Evolutionary conservation across 2,329 filamentous ascomycete genomes (phyloP).

Genomic region (Fusarium paranaense): DNA sequence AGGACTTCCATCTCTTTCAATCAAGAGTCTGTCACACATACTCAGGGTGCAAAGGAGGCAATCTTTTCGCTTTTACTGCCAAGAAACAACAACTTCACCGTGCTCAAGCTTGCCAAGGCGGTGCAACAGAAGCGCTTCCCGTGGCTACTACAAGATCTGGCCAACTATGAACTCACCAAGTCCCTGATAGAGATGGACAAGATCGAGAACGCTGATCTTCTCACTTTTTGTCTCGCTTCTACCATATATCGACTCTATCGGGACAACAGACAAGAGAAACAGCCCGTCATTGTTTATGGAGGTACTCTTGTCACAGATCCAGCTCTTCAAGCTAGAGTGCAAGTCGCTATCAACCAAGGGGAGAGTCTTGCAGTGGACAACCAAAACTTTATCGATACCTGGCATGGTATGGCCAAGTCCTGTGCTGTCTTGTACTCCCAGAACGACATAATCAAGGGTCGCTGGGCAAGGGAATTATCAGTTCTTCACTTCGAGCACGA

Average conservation of each 20-base stretch:
- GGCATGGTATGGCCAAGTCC: background rate
- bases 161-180: background rate
- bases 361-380: background rate
- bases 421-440: background rate
- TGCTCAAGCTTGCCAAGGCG: background rate
- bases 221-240: background rate
- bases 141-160: background rate
- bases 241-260: background rate
- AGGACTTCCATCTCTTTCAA: background rate
- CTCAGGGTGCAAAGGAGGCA: background rate
- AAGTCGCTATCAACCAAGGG: background rate
- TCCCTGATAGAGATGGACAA: background rate
- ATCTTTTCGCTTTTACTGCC: background rate
- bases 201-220: background rate
- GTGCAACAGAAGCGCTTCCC: background rate
- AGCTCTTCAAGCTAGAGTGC: background rate
- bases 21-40: background rate
- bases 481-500: background rate
- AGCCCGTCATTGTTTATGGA: background rate
- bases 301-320: background rate
- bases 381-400: background rate
- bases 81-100: background rate
- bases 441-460: background rate
- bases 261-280: background rate
- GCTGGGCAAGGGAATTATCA: background rate